Conservation (phyloP, 805 yeast genomes). For the Kuraishia cidri region DNA sequence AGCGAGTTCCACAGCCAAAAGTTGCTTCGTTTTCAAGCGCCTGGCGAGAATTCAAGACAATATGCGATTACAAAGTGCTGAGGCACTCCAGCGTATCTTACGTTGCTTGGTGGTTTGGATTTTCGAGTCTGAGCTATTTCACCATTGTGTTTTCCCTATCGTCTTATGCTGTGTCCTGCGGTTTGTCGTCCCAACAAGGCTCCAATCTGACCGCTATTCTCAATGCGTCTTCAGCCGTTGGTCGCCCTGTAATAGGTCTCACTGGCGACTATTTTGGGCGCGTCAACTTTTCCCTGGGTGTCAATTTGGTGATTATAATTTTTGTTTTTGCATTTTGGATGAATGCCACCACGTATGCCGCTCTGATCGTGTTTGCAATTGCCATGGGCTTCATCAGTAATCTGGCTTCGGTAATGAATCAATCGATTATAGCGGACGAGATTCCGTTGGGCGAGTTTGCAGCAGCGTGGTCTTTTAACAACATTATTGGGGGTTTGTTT, state of each 20-base stretch:
- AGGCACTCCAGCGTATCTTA: constrained; percentile 9
- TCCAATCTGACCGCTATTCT: constrained; percentile 34
- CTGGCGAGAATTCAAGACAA: too few species aligned
- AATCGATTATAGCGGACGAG: constrained; percentile 18
- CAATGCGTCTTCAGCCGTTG: constrained; percentile 36
- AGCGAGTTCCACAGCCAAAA: constrained; percentile 4
- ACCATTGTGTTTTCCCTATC: constrained; percentile 37
- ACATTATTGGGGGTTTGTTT: constrained; percentile 16
- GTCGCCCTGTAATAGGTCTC: constrained; percentile 38
- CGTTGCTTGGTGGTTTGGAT: constrained; percentile 17
- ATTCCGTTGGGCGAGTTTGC: constrained; percentile 16
- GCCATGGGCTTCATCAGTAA: constrained; percentile 36
- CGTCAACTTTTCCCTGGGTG: constrained; percentile 31
- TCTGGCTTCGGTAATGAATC: constrained; percentile 24
- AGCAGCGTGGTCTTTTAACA: constrained; percentile 18
- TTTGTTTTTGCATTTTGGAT: constrained; percentile 34
- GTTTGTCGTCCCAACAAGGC: constrained; percentile 32
- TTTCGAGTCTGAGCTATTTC: constrained; percentile 29
- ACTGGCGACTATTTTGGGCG: constrained; percentile 36
- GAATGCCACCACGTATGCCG: constrained; percentile 23
- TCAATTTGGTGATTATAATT: constrained; percentile 24
- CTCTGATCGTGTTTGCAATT: constrained; percentile 29
- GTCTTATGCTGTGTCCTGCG: constrained; percentile 34
- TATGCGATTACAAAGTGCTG: constrained; percentile 8
- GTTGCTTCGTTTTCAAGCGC: constrained; percentile 4